phyloP scores from a whole-genome alignment of 2,329 filamentous ascomycete species.

The Thielaviopsis euricoi region DNA sequence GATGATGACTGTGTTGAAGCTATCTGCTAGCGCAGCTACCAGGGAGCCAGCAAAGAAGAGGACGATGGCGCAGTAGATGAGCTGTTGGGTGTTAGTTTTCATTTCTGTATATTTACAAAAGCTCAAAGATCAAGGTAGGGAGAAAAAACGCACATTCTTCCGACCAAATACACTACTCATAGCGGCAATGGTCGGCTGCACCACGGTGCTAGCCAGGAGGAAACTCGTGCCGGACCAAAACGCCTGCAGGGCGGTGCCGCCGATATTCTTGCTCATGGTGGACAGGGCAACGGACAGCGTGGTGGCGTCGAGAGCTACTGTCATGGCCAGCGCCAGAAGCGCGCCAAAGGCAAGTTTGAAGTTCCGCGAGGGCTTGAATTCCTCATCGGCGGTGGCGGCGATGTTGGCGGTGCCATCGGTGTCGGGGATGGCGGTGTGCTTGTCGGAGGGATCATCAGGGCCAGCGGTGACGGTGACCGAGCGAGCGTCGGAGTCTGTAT shows the following conservation, averaged over 20 bases:
- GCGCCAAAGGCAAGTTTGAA: conserved; percentile 33
- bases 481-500: not conserved
- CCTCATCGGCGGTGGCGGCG: conserved; percentile 7
- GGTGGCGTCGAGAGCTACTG: conserved; percentile 23
- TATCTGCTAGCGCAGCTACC: conserved; percentile 20
- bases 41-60: conserved; percentile 26
- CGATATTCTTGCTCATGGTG: conserved; percentile 30
- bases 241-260: conserved; percentile 40
- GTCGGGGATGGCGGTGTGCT: not conserved
- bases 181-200: conserved; percentile 32
- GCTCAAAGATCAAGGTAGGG: not conserved
- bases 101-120: no score
- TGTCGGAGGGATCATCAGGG: not conserved
- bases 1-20: conserved; percentile 18
- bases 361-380: conserved; percentile 20
- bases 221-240: conserved; percentile 61
- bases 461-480: not conserved
- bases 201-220: conserved; percentile 46
- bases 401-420: not conserved
- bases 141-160: conserved; percentile 14
- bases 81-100: conserved; percentile 6
- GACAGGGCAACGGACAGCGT: conserved; percentile 20
- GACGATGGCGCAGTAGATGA: conserved; percentile 17
- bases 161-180: conserved; percentile 22
- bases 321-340: conserved; percentile 35